Evolutionary conservation across 2,329 filamentous ascomycete genomes (phyloP), one percentile per base, ranked within the genome.

Genomic region (Curvularia spicifera): DNA sequence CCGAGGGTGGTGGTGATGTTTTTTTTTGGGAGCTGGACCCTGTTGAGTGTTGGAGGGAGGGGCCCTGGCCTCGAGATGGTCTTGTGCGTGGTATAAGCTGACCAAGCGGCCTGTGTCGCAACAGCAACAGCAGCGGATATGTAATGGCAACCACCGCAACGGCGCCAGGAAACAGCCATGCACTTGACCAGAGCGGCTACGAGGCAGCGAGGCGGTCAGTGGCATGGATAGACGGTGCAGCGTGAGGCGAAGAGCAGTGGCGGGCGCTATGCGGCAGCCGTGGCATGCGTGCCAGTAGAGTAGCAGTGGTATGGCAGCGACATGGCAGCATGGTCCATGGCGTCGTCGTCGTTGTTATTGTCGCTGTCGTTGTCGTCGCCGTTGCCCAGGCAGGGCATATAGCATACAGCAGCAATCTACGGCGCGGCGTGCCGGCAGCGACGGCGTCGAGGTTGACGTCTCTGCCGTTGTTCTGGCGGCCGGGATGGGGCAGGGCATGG

Each of bases 401-500:
- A 31, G 9, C 10, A 31, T 1, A 12, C 9, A 12, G 10, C 9
- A 8, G 29, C 10, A 31, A 6, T 31, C 7, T 31, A 31, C 29
- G 29, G 29, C 9, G 29, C 29, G 29, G 9, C 29, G 29, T 12
- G 29, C 29, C 29, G 29, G 10, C 6, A 12, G 9, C 5, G 26
- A 28, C 6, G 26, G 26, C 26, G 26, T 28, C 26, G 26, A 35
- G 29, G 29, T 35, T 22, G 45, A 47, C 28, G 45, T 47, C 31
- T 33, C 26, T 50, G 33, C 47, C 47, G 47, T 39, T 28, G 22
- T 37, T 26, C 24, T 49, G 56, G 56, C 28, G 39, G 50, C 51
- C 40, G 51, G 53, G 29, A 28, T 28, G 22, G 22, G 22, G 22
- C 22, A 24, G 4, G 22, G 22, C 29, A 43, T 33, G 48, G 39